Percentiles rank a stretch among this genome's conserved stretches.
phyloP scores from a whole-genome alignment of 2,329 filamentous ascomycete species.

The Aureobasidium sp. region DNA sequence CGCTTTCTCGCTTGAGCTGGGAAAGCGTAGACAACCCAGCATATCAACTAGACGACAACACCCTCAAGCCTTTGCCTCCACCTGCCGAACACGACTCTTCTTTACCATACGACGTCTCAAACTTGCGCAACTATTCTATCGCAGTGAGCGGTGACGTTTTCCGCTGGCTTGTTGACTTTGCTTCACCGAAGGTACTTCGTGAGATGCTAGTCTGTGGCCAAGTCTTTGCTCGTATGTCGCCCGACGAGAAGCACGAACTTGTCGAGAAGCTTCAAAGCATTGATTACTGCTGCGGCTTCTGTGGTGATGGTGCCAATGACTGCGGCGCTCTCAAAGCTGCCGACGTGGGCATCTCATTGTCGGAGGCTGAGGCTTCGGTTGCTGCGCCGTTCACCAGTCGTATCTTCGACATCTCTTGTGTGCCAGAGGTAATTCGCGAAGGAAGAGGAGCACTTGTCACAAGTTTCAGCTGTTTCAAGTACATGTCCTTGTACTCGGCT shows the following conservation, averaged over 20 bases:
- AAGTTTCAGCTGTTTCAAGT: conserved; percentile 99
- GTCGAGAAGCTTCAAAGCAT: conserved; percentile 96
- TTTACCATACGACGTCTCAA: conserved; percentile 75
- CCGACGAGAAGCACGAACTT: conserved; percentile 95
- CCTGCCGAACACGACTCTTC: conserved; percentile 71
- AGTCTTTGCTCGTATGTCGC: conserved; percentile 97
- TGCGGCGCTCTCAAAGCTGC: conserved; percentile 95
- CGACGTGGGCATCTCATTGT: conserved; percentile 93
- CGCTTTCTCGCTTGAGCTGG: conserved; percentile 71
- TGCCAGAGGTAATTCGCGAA: conserved; percentile 86
- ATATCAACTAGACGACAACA: conserved; percentile 70
- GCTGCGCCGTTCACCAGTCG: conserved; percentile 96
- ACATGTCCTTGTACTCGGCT: conserved; percentile 98
- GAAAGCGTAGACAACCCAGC: conserved; percentile 87
- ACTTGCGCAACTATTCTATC: conserved; percentile 76
- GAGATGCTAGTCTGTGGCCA: conserved; percentile 86
- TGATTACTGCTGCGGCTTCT: conserved; percentile 92
- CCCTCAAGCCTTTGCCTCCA: conserved; percentile 68
- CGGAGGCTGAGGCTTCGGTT: conserved; percentile 93
- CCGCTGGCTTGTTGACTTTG: conserved; percentile 92
- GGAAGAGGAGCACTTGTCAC: conserved; percentile 93
- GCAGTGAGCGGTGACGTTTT: conserved; percentile 92
- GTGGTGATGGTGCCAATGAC: conserved; percentile 94
- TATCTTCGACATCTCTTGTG: conserved; percentile 93
- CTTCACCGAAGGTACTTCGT: conserved; percentile 68